Base-by-base conservation (phyloP, 768 basidiomycete species). In the Xerocomellus intermedius region DNA sequence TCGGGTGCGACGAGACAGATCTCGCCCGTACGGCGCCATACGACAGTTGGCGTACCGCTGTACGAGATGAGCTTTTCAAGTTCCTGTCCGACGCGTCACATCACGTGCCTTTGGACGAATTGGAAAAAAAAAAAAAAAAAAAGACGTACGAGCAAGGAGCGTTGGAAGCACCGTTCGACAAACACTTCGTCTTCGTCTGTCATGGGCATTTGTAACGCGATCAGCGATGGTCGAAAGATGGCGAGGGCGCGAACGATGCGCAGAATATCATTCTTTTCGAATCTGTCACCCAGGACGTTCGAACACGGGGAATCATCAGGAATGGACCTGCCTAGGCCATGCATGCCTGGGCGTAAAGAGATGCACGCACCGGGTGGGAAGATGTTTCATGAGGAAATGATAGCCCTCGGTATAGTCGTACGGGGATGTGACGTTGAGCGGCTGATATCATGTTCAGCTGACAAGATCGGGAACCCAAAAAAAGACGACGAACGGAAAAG, bases 11-110 rank as follows among this genome's bases (percentile, higher is more conserved):
- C 97, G 43, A 97, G 85, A 66, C 94, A 95, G 24, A 99, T 94
- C 74, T 99, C 97, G 64, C 97, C 97, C 19, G 97, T 99, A 48
- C 97, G 82, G 42, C 97, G 86, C 96, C 96, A 99, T 12, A 96
- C 91, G 39, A 95, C 94, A 1, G 96, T 98, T 3, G 96, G 96
- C 28, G 96, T 98, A 12, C 96, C 96, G 63, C 90, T 95, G 71
- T 91, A 97, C 48, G 93, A 94, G 55, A 98, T 97, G 57, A 98
- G 81, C 74, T 97, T 98, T 73, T 97, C 93, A 53, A 98, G 81
- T 77, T 98, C 96, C 93, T 96, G 44, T 24, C 37, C 13, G 32
- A 32, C 57, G 7, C n/a, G 47, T 61, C 19, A 59, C 33, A 38
- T 42, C 24, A 50, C n/a, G 21, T 26, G 48, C 14, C 10, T n/a